These are phyloP conservation scores for Tolypocladium sp. DNA, from an alignment of 2,329 filamentous ascomycete species.

Conservation along the genomic window DNA sequence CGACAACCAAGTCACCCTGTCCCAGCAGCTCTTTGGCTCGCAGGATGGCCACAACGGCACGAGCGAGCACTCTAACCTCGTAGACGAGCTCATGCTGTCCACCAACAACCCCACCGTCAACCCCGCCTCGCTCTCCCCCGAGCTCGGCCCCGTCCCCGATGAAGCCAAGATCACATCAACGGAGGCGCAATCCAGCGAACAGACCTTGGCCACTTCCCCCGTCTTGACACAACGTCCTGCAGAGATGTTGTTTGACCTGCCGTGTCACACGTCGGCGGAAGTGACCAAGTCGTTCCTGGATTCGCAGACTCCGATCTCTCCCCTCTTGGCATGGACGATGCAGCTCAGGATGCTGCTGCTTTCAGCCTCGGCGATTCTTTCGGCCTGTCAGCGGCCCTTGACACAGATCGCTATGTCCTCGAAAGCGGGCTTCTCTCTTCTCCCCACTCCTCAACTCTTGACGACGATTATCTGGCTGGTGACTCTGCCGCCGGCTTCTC, in stretches of 20 bases:
- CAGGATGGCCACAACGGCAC: constrained; percentile 26
- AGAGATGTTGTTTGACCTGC: constrained; percentile 99
- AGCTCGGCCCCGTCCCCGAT: constrained; percentile 43
- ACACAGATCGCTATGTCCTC: constrained; percentile 67
- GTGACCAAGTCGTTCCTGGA: constrained; percentile 36
- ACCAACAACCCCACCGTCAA: constrained; percentile 43
- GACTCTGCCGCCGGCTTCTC: constrained; percentile 42
- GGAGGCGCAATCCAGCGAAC: constrained; percentile 14
- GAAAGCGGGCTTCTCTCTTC: constrained; percentile 69
- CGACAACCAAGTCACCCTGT: constrained; percentile 45
- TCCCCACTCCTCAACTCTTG: constrained; percentile 56
- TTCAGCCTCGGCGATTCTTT: constrained; percentile 63
- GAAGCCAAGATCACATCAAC: constrained; percentile 6
- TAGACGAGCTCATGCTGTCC: constrained; percentile 33
- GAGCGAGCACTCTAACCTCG: constrained; percentile 20
- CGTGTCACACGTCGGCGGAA: constrained; percentile 93
- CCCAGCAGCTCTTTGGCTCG: constrained; percentile 47
- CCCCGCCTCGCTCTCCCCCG: constrained; percentile 52
- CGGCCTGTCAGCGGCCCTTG: constrained; percentile 58
- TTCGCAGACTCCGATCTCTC: constrained; percentile 29
- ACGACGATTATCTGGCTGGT: constrained; percentile 59
- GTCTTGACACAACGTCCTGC: constrained; percentile 99
- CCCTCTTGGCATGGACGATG: constrained; percentile 35
- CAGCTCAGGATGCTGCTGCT: constrained; percentile 52
- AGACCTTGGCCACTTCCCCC: constrained; percentile 44